Conservation (phyloP, 129 eudicot species). For the Scalesia atractyloides region DNA sequence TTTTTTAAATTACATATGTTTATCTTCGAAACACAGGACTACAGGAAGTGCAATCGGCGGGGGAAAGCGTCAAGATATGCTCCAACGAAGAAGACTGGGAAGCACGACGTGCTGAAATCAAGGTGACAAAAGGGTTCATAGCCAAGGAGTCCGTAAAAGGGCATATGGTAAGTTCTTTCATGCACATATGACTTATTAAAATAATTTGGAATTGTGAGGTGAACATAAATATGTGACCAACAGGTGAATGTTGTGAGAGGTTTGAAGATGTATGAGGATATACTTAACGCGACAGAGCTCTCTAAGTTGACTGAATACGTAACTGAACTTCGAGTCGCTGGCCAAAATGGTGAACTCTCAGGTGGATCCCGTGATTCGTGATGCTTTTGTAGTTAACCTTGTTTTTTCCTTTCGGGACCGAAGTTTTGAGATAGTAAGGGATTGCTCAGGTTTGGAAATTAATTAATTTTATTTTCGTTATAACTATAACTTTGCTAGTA, state of each 20-base stretch:
- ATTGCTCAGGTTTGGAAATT: conserved; percentile 74
- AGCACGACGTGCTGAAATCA: conserved; percentile 81
- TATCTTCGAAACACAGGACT: conserved; percentile 53
- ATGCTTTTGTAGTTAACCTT: conserved; percentile 79
- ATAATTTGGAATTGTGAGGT: background rate
- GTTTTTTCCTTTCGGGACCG: conserved; percentile 73
- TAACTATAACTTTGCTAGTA: conserved; percentile 24
- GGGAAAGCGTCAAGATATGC: conserved; percentile 56
- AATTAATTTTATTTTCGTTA: conserved; percentile 40
- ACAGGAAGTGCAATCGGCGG: conserved; percentile 52
- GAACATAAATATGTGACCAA: conserved; percentile 9
- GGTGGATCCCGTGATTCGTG: conserved; percentile 96
- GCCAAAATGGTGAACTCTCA: conserved; percentile 98
- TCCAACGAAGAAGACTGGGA: conserved; percentile 78
- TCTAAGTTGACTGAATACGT: conserved; percentile 79
- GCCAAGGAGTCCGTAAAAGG: conserved; percentile 98
- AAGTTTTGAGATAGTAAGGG: conserved; percentile 85
- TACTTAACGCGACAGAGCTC: conserved; percentile 73
- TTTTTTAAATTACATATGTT: background rate
- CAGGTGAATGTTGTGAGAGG: conserved; percentile 99
- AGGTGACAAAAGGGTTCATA: conserved; percentile 88
- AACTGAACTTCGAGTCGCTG: conserved; percentile 83
- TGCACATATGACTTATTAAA: conserved; percentile 11
- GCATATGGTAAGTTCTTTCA: conserved; percentile 73
- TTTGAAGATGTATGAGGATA: conserved; percentile 79